phyloP scores from a whole-genome alignment of 2,329 filamentous ascomycete genomes.

The Stemphylium vesicarium region DNA sequence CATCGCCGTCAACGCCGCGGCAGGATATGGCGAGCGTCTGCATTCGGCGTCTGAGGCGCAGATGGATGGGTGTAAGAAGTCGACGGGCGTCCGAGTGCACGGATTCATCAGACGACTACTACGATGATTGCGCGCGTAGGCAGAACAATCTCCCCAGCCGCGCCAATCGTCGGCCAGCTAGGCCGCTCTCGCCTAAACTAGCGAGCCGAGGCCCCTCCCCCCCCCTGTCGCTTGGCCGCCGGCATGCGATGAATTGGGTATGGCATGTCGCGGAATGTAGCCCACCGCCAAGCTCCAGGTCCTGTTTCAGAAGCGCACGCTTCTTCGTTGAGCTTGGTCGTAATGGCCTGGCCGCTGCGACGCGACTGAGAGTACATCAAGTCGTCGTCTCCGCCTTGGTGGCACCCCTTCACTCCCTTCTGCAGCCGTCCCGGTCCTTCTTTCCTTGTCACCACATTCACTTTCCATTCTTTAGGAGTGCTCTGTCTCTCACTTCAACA shows the following conservation, averaged over 20 bases:
- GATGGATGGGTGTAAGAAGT: too few species aligned
- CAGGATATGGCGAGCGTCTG: too few species aligned
- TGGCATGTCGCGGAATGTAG: slow-evolving; percentile 35
- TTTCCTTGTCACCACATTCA: slow-evolving; percentile 23
- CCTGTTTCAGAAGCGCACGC: slow-evolving; percentile 44
- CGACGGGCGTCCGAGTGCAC: too few species aligned
- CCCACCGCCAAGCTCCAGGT: slow-evolving; percentile 34
- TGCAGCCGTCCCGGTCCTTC: slow-evolving; percentile 25
- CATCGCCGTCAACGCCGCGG: too few species aligned
- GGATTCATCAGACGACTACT: too few species aligned
- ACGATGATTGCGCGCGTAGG: slow-evolving; percentile 1
- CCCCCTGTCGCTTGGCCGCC: slow-evolving; percentile 25
- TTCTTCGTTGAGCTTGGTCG: slow-evolving; percentile 44
- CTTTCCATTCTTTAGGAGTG: slow-evolving; percentile 43
- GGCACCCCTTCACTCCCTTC: slow-evolving; percentile 8
- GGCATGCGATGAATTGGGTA: slow-evolving; percentile 33
- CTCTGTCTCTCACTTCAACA: slow-evolving; percentile 18
- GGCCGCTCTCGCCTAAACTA: slow-evolving; percentile 1
- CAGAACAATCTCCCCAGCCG: slow-evolving; percentile 21
- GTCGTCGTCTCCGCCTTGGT: slow-evolving; percentile 22
- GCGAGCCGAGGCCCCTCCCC: not conserved
- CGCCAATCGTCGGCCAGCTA: slow-evolving; percentile 24
- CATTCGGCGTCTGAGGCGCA: too few species aligned
- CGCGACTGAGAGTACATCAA: slow-evolving; percentile 37
- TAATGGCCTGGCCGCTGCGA: slow-evolving; percentile 30